These are phyloP conservation scores for Globisporangium sylvaticum DNA, from an alignment of 352 stramenopile species.

Conservation along the genomic window DNA sequence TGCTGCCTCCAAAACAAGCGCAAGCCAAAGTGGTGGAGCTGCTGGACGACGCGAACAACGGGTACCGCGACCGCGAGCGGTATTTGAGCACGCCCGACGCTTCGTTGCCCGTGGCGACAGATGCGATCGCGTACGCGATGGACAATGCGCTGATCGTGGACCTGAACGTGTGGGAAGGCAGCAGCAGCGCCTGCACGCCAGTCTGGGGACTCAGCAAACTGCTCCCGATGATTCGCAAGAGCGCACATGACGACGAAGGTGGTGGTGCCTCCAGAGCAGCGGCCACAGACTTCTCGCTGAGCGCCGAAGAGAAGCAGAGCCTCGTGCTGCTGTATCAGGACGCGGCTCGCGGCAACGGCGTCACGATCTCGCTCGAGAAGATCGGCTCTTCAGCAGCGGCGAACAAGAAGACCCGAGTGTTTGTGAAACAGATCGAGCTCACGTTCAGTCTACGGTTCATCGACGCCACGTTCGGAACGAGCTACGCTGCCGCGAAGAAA, in stretches of 20 bases:
- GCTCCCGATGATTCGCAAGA: slow-evolving; percentile 18
- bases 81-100: slow-evolving; percentile 20
- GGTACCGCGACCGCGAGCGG: slow-evolving; percentile 38
- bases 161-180: slow-evolving; percentile 48
- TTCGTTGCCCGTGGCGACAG: slow-evolving; percentile 26
- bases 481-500: slow-evolving; percentile 25
- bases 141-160: slow-evolving; percentile 47
- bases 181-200: slow-evolving; percentile 30
- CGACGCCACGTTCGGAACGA: slow-evolving; percentile 44
- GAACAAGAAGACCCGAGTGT: slow-evolving; percentile 15
- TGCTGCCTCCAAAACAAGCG: not conserved
- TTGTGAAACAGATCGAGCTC: slow-evolving; percentile 40
- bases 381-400: not conserved
- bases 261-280: not conserved
- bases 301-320: slow-evolving; percentile 12
- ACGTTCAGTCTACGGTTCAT: slow-evolving; percentile 41
- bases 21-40: slow-evolving; percentile 19
- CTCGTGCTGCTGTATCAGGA: slow-evolving; percentile 28
- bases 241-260: not conserved
- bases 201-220: slow-evolving; percentile 44
- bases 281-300: slow-evolving; percentile 24
- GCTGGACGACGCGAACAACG: slow-evolving; percentile 26
- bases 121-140: slow-evolving; percentile 39
- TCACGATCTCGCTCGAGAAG: slow-evolving; percentile 23
- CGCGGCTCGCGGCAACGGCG: slow-evolving; percentile 22